Percentiles rank a stretch among this genome's conserved stretches.
Evolutionary conservation across 768 basidiomycete genomes (phyloP).

Genomic region (Hericium erinaceus): DNA sequence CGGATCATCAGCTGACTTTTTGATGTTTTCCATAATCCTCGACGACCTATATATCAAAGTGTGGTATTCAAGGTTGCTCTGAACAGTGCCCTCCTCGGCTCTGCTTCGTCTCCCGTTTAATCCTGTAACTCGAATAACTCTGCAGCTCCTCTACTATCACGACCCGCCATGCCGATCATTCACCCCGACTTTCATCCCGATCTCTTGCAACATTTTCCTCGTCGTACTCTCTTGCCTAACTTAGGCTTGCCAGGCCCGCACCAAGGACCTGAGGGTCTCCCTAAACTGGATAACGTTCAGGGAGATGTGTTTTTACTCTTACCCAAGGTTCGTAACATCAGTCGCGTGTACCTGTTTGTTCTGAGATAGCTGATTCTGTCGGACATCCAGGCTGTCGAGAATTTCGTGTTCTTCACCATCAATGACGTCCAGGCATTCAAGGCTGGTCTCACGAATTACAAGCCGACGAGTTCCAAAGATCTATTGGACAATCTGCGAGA

Average conservation of each 20-base stretch:
- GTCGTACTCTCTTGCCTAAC: not conserved
- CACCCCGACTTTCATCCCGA: not conserved
- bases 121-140: too few relatives aligned
- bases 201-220: constrained; percentile 2
- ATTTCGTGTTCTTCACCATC: constrained; percentile 7
- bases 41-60: too few relatives aligned
- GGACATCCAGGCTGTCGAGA: not conserved
- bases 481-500: not conserved
- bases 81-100: too few relatives aligned
- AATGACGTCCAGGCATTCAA: constrained; percentile 3
- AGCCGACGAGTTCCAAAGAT: not conserved
- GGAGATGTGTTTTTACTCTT: constrained; percentile 5
- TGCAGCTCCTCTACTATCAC: too few relatives aligned
- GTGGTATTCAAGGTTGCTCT: too few relatives aligned
- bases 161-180: not conserved
- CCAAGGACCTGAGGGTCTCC: too few relatives aligned
- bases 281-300: not conserved
- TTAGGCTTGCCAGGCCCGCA: too few relatives aligned
- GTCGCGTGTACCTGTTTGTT: not conserved
- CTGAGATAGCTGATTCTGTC: not conserved
- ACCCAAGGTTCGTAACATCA: constrained; percentile 1
- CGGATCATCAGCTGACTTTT: too few relatives aligned
- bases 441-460: not conserved
- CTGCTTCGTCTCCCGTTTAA: too few relatives aligned
- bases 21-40: too few relatives aligned